phyloP scores from a whole-genome alignment of 257 asterid genomes.

The Linaria vulgaris region DNA sequence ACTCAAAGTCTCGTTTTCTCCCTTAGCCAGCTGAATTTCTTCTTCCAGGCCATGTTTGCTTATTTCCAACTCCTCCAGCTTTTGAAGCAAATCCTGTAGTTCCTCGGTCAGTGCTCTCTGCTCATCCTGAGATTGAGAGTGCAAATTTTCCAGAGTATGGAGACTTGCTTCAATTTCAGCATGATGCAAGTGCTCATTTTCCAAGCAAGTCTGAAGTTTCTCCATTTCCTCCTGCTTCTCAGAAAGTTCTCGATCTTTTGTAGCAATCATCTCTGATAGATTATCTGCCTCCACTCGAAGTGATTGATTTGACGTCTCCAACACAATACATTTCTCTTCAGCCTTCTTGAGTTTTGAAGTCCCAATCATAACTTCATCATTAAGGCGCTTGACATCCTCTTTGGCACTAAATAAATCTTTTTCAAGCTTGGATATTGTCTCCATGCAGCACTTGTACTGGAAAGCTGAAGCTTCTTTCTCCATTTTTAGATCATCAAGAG shows the following conservation, averaged over 20 bases:
- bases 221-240: constrained; percentile 74
- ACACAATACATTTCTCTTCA: constrained; percentile 50
- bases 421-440: constrained; percentile 66
- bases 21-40: constrained; percentile 54
- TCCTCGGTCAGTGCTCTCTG: constrained; percentile 61
- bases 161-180: constrained; percentile 67
- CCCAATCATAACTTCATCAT: constrained; percentile 44
- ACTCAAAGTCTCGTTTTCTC: constrained; percentile 54
- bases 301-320: constrained; percentile 67
- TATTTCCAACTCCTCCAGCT: constrained; percentile 57
- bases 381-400: constrained; percentile 60
- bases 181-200: constrained; percentile 49
- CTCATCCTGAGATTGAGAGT: constrained; percentile 69
- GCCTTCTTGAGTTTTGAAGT: constrained; percentile 48
- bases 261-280: constrained; percentile 57
- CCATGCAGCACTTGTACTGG: constrained; percentile 60
- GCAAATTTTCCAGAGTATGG: constrained; percentile 48
- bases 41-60: constrained; percentile 59
- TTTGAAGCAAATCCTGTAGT: constrained; percentile 55
- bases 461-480: constrained; percentile 69
- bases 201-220: constrained; percentile 56
- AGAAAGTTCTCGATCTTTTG: constrained; percentile 74
- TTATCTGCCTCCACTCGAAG: constrained; percentile 66
- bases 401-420: constrained; percentile 45
- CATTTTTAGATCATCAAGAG: constrained; percentile 44